These are phyloP conservation scores for Ophiostoma sp. DNA, from an alignment of 2,329 filamentous ascomycete species.

Conservation along the genomic window DNA sequence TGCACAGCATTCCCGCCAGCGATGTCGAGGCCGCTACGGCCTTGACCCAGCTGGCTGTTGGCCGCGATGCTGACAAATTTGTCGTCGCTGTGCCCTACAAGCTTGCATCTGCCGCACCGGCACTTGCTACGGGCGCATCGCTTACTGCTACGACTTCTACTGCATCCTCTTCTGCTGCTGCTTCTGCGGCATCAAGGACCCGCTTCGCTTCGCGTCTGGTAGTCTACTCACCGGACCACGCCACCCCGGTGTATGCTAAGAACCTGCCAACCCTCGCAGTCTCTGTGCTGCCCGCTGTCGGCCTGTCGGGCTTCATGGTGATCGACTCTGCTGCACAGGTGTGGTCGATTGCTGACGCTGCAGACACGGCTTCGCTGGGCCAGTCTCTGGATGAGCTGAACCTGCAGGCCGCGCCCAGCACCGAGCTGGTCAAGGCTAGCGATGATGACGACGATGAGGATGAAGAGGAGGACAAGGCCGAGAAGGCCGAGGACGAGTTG, in stretches of 20 bases:
- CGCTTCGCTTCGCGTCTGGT: constrained; percentile 51
- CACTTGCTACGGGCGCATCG: background rate
- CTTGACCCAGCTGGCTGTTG: constrained; percentile 65
- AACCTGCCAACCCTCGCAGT: constrained; percentile 55
- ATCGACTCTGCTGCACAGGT: constrained; percentile 73
- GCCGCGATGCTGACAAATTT: constrained; percentile 59
- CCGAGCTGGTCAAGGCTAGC: constrained; percentile 34
- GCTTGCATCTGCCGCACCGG: background rate
- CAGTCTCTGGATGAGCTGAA: constrained; percentile 52
- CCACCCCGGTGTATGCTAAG: constrained; percentile 54
- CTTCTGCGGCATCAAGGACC: background rate
- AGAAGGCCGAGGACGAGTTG: constrained; percentile 21
- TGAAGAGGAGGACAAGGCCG: constrained; percentile 9
- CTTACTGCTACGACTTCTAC: background rate
- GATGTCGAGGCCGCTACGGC: constrained; percentile 30
- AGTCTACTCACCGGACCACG: constrained; percentile 57
- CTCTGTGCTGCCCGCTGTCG: constrained; percentile 58
- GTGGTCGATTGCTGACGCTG: constrained; percentile 56
- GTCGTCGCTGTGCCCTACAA: constrained; percentile 51
- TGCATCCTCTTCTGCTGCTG: background rate
- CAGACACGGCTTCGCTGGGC: constrained; percentile 49
- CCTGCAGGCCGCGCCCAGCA: constrained; percentile 34
- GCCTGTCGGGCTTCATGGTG: constrained; percentile 65
- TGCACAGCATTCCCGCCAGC: constrained; percentile 35
- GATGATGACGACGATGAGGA: constrained; percentile 31